A percentile compares a stretch with the other conserved stretches of the same genome.
Evolutionary conservation across 2,329 filamentous ascomycete genomes (phyloP).

Genomic region (Verticillium dahliae): DNA sequence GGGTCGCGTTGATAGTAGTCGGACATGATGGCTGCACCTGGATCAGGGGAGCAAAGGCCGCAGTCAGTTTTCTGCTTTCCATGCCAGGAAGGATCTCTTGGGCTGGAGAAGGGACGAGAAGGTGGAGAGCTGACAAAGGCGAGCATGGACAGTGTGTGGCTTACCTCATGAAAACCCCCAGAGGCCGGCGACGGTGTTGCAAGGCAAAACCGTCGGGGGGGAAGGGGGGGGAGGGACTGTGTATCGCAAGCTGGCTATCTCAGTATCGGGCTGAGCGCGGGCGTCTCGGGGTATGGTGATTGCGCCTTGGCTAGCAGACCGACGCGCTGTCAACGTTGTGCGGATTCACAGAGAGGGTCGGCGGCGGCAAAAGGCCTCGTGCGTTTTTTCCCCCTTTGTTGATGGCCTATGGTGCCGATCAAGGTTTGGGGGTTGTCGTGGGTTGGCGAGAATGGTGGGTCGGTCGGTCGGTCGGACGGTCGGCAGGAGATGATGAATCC

Average conservation of each 20-base stretch:
- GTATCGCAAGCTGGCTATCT: neutral
- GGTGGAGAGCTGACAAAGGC: neutral
- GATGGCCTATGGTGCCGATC: neutral
- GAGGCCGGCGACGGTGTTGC: neutral
- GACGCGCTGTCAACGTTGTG: neutral
- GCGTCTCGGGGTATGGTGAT: neutral
- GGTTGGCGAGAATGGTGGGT: neutral
- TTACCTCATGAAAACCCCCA: neutral
- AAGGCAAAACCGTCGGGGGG: neutral
- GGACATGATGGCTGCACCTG: constrained; percentile 44
- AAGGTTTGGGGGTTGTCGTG: neutral
- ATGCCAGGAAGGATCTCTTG: neutral
- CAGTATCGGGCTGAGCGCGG: neutral
- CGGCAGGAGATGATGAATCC: neutral
- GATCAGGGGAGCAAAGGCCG: neutral
- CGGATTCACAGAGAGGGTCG: neutral
- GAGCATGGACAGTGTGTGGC: neutral
- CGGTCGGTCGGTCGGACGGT: neutral
- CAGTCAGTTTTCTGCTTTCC: constrained; percentile 6
- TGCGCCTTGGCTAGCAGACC: neutral
- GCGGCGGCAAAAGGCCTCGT: neutral
- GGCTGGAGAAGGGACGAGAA: neutral
- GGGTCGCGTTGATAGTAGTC: constrained; percentile 47
- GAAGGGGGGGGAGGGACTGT: neutral
- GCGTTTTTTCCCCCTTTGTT: neutral